phyloP scores from a whole-genome alignment of 202 grass and related monocot genomes.

The Sporobolus alterniflorus region DNA sequence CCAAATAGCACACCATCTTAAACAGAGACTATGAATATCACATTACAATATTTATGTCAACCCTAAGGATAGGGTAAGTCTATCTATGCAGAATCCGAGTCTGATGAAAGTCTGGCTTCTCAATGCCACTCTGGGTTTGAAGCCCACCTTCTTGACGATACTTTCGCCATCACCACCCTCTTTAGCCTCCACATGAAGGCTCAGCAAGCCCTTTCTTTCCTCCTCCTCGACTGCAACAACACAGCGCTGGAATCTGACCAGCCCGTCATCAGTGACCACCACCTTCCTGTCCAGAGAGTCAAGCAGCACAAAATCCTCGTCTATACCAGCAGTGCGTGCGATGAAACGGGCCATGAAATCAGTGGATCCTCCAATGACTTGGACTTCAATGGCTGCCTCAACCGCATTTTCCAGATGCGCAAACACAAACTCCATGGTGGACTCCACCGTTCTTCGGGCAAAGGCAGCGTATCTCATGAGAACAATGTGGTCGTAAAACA shows the following conservation, averaged over 20 bases:
- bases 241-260: background rate
- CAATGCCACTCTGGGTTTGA: background rate
- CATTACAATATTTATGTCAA: no score
- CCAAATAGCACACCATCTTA: no score
- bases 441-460: background rate
- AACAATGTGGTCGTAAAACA: background rate
- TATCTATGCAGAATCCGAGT: background rate
- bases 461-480: background rate
- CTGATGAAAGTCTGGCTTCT: background rate
- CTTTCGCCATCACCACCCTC: background rate
- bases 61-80: no score
- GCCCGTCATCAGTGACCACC: background rate
- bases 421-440: background rate
- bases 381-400: background rate
- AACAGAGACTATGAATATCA: no score
- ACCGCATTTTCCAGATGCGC: background rate
- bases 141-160: background rate
- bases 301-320: background rate
- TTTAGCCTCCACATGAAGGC: background rate
- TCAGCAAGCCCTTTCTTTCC: background rate
- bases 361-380: background rate
- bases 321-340: background rate
- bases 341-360: conserved; percentile 14
- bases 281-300: background rate
- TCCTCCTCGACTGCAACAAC: background rate